Conservation (phyloP, 169 alveolate genomes). For the Sarcocystis neurona region DNA sequence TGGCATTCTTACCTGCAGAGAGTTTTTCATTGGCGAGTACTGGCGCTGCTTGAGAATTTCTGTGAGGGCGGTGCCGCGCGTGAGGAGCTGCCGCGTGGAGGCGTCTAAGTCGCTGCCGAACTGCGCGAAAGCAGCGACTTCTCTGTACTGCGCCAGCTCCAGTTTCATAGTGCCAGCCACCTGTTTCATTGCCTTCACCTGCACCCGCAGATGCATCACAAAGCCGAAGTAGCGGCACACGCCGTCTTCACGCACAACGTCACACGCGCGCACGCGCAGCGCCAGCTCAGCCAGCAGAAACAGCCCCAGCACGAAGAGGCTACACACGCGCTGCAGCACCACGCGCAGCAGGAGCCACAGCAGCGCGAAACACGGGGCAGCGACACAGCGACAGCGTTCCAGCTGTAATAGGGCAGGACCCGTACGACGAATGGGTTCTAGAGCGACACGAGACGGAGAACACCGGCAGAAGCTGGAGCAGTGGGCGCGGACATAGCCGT, state of each 20-base stretch:
- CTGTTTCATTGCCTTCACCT: conserved; percentile 66
- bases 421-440: too few species aligned
- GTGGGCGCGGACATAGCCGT: too few species aligned
- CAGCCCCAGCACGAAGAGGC: neutral
- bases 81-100: conserved; percentile 91
- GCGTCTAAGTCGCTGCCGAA: conserved; percentile 97
- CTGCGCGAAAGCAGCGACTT: conserved; percentile 96
- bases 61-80: conserved; percentile 92
- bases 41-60: conserved; percentile 91
- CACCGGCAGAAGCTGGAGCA: too few species aligned
- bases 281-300: neutral
- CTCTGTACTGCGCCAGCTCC: conserved; percentile 96
- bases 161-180: conserved; percentile 94
- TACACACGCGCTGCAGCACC: neutral
- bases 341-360: neutral
- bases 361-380: neutral
- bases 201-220: too few species aligned
- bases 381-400: too few species aligned
- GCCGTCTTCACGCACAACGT: too few species aligned
- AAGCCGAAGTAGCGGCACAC: too few species aligned
- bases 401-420: too few species aligned
- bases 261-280: neutral
- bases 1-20: conserved; percentile 81
- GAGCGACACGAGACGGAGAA: too few species aligned
- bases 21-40: conserved; percentile 81